Conservation (phyloP, 2,329 filamentous ascomycete species). For the Sporothrix protearum region DNA sequence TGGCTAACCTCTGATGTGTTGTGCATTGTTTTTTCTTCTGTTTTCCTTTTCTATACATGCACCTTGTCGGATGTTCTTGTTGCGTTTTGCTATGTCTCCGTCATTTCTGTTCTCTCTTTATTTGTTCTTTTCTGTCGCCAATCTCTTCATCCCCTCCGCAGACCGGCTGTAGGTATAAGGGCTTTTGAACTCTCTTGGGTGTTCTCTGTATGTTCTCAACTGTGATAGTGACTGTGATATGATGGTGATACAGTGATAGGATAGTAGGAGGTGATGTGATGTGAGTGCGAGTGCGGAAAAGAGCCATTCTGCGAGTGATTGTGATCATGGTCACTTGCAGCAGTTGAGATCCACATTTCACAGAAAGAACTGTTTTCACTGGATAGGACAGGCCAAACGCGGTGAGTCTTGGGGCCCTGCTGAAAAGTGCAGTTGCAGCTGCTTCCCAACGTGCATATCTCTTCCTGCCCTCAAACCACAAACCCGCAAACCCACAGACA, state of each 20-base stretch:
- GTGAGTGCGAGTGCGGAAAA: too few relatives aligned
- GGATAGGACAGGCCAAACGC: background rate
- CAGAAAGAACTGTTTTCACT: background rate
- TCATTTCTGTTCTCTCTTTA: background rate
- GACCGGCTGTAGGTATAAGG: background rate
- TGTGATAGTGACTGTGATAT: slow-evolving; percentile 15
- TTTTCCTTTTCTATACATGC: background rate
- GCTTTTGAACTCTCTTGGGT: background rate
- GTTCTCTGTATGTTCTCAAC: background rate
- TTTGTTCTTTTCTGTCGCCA: background rate
- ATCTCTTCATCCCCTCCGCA: background rate
- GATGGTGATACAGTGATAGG: slow-evolving; percentile 3
- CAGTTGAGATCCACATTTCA: background rate
- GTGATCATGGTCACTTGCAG: slow-evolving; percentile 8
- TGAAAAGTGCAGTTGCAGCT: background rate
- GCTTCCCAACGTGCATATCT: background rate
- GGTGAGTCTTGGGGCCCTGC: background rate
- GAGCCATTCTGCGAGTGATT: background rate
- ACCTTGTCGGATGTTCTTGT: background rate
- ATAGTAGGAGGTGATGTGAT: background rate
- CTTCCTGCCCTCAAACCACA: background rate
- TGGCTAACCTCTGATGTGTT: background rate
- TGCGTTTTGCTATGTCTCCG: background rate
- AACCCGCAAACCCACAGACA: background rate
- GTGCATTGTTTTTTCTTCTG: background rate